These are phyloP conservation scores for Helenozyma baotianmanensis DNA, from an alignment of 805 yeast species.

Conservation along the genomic window DNA sequence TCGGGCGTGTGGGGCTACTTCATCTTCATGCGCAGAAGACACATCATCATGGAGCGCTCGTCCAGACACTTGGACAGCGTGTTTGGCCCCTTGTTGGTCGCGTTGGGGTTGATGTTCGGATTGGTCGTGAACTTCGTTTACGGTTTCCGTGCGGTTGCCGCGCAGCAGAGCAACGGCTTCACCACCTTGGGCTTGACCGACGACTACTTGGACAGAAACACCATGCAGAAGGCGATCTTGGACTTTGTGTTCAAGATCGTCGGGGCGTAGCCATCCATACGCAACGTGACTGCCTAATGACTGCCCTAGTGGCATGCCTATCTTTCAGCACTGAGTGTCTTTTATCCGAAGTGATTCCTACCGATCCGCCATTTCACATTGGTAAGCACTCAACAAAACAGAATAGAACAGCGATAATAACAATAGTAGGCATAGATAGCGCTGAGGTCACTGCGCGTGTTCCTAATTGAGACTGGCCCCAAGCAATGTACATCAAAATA, in stretches of 20 bases:
- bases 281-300: too few relatives aligned
- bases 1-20: conserved; percentile 87
- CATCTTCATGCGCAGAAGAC: conserved; percentile 66
- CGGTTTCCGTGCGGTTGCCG: conserved; percentile 40
- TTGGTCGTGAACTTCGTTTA: conserved; percentile 68
- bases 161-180: conserved; percentile 12
- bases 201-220: conserved; percentile 27
- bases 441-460: too few relatives aligned
- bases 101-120: conserved; percentile 62
- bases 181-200: conserved; percentile 21
- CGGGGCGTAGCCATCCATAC: conserved; percentile 12
- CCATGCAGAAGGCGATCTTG: conserved; percentile 32
- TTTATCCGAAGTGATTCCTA: too few relatives aligned
- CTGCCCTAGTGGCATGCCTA: too few relatives aligned
- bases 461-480: too few relatives aligned
- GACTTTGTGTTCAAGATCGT: conserved; percentile 29
- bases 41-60: conserved; percentile 71
- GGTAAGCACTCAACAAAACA: too few relatives aligned
- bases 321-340: too few relatives aligned
- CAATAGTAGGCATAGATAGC: too few relatives aligned
- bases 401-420: too few relatives aligned
- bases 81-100: conserved; percentile 80
- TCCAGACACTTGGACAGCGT: conserved; percentile 88
- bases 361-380: too few relatives aligned
- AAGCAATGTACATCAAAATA: too few relatives aligned